Percentiles rank a stretch among this genome's conserved stretches.
phyloP scores from a whole-genome alignment of 208 protist genomes.

The Eutreptiella sp. region DNA sequence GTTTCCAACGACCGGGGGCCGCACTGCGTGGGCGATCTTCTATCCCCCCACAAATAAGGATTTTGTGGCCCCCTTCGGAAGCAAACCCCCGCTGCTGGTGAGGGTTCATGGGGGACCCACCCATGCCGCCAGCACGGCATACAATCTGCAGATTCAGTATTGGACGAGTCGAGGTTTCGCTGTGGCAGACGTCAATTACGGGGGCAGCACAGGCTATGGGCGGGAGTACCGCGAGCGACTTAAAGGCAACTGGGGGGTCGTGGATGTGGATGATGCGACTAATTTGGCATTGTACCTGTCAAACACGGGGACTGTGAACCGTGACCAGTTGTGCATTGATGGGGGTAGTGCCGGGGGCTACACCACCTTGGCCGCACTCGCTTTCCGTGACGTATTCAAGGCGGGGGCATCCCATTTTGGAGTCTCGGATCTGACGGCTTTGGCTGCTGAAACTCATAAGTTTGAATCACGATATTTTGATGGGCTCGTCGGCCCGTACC shows the following conservation, averaged over 20 bases:
- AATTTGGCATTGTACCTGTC: conserved; percentile 17
- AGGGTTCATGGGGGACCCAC: conserved; percentile 35
- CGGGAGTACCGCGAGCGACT: conserved; percentile 30
- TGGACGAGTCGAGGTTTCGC: conserved; percentile 36
- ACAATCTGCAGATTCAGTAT: conserved; percentile 29
- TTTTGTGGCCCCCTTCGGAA: not conserved
- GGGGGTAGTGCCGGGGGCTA: conserved; percentile 39
- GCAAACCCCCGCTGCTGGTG: conserved; percentile 30
- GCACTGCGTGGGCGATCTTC: no score
- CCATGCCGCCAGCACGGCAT: not conserved
- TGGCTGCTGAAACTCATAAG: conserved; percentile 43
- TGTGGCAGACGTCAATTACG: conserved; percentile 33
- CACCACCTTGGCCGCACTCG: conserved; percentile 34
- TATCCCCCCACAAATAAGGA: no score
- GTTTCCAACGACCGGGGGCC: no score
- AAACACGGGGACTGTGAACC: conserved; percentile 10
- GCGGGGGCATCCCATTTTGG: conserved; percentile 35
- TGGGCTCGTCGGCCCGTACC: conserved; percentile 31
- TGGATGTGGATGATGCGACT: conserved; percentile 34
- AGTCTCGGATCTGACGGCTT: conserved; percentile 29
- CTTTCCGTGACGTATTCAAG: conserved; percentile 36
- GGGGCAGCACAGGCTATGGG: conserved; percentile 36
- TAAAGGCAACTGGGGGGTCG: conserved; percentile 33
- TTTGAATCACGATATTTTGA: conserved; percentile 38
- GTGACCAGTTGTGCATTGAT: conserved; percentile 27